Percentiles rank a stretch among this genome's conserved stretches.
Evolutionary conservation across 306 rosid species (phyloP).

Genomic region (Adenanthera pavonina): DNA sequence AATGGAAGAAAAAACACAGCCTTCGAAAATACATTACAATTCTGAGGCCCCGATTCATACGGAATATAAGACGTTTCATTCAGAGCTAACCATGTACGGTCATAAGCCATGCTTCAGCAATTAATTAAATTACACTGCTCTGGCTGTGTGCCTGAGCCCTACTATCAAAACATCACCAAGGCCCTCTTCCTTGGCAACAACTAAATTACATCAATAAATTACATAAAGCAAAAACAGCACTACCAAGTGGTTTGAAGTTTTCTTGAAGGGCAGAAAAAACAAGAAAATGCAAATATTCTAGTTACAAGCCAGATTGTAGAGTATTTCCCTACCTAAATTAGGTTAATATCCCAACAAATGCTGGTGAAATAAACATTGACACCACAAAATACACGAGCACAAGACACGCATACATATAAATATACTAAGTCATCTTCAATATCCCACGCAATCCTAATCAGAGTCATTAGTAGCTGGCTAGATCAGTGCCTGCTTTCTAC

Average conservation of each 20-base stretch:
- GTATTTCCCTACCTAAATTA: slow-evolving; percentile 75
- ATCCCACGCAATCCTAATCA: slow-evolving; percentile 92
- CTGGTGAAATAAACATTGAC: slow-evolving; percentile 63
- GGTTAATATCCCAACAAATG: slow-evolving; percentile 53
- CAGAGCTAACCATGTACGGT: neutral
- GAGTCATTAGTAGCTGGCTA: slow-evolving; percentile 47
- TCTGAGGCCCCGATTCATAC: neutral
- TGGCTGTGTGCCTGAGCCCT: slow-evolving; percentile 16
- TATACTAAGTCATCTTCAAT: slow-evolving; percentile 63
- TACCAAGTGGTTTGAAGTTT: slow-evolving; percentile 40
- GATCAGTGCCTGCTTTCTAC: slow-evolving; percentile 72
- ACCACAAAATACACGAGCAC: slow-evolving; percentile 67
- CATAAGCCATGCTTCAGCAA: neutral
- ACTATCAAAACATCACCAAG: slow-evolving; percentile 3
- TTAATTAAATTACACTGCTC: slow-evolving; percentile 22
- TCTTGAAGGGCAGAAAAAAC: slow-evolving; percentile 4
- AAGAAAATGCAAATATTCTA: slow-evolving; percentile 58
- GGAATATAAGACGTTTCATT: neutral
- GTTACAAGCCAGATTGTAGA: slow-evolving; percentile 80
- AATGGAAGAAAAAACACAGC: neutral
- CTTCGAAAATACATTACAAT: neutral
- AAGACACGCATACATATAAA: slow-evolving; percentile 63
- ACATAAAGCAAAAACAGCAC: slow-evolving; percentile 40
- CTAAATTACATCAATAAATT: slow-evolving; percentile 58
- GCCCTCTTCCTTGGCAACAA: slow-evolving; percentile 32